Evolutionary conservation across 306 rosid species (phyloP).

Genomic region (Trifolium dubium): DNA sequence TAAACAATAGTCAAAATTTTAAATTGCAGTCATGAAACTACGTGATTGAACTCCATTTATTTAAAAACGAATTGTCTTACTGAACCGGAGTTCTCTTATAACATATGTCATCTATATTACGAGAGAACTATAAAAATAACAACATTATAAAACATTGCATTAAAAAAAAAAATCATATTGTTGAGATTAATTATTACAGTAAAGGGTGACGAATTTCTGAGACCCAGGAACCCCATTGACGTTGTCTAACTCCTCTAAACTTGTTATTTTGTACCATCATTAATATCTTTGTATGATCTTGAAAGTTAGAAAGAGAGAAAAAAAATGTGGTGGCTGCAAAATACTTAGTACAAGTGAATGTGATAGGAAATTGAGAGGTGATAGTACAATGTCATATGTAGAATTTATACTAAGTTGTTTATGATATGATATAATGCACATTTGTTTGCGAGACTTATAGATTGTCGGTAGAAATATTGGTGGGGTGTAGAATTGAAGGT

Average conservation of each 20-base stretch:
- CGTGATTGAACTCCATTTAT: no score
- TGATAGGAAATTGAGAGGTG: background rate
- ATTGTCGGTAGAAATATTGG: conserved; percentile 7
- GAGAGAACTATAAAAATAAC: background rate
- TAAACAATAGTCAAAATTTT: background rate
- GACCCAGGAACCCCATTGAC: conserved; percentile 99
- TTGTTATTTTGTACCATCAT: conserved; percentile 78
- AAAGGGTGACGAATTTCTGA: conserved; percentile 98
- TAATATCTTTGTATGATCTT: background rate
- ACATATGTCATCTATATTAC: background rate
- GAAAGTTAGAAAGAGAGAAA: background rate
- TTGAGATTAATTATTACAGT: conserved; percentile 57
- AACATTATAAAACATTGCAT: background rate
- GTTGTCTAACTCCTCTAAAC: conserved; percentile 98
- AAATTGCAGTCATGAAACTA: no score
- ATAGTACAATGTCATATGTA: background rate
- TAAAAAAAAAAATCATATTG: background rate
- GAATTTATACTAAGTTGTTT: background rate
- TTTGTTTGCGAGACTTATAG: background rate
- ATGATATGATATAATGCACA: no score
- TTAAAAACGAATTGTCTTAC: no score
- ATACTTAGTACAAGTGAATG: background rate
- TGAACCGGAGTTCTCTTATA: no score
- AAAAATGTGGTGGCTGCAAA: background rate
- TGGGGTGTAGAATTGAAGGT: background rate